Evolutionary conservation across 139 green algal species (phyloP).

Genomic region (Yamagishiella unicocca): DNA sequence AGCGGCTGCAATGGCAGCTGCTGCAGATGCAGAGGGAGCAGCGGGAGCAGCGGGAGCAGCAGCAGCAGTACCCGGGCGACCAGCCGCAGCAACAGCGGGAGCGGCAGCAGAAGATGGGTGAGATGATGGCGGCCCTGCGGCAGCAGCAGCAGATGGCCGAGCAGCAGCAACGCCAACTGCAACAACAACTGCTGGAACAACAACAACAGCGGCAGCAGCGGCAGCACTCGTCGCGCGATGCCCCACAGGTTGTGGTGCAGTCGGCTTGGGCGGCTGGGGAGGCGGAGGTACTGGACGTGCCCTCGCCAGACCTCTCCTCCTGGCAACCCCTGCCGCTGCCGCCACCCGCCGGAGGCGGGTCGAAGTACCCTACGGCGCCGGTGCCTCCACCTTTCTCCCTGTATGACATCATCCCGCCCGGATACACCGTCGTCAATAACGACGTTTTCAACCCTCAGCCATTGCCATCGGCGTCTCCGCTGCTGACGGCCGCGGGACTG

Average conservation of each 20-base stretch:
- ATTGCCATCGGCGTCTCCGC: not conserved
- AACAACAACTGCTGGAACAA: not conserved
- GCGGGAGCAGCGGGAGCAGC: not conserved
- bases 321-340: constrained; percentile 16
- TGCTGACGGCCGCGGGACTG: not conserved
- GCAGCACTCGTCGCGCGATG: not conserved
- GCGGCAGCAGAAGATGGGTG: not conserved
- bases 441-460: too few species aligned
- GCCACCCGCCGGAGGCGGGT: not conserved
- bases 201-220: not conserved
- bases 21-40: not conserved
- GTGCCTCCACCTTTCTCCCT: not conserved
- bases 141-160: not conserved
- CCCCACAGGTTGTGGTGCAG: not conserved
- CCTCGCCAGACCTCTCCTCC: constrained; percentile 9
- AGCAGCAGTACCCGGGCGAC: not conserved
- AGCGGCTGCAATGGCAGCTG: not conserved
- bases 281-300: constrained; percentile 21
- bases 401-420: not conserved
- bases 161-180: not conserved
- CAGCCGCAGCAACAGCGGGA: constrained; percentile 3
- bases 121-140: too few species aligned
- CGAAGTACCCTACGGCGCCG: too few species aligned
- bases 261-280: not conserved
- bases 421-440: not conserved